Conservation (phyloP, 2,329 filamentous ascomycete genomes). For the Lecanicillium sp. region DNA sequence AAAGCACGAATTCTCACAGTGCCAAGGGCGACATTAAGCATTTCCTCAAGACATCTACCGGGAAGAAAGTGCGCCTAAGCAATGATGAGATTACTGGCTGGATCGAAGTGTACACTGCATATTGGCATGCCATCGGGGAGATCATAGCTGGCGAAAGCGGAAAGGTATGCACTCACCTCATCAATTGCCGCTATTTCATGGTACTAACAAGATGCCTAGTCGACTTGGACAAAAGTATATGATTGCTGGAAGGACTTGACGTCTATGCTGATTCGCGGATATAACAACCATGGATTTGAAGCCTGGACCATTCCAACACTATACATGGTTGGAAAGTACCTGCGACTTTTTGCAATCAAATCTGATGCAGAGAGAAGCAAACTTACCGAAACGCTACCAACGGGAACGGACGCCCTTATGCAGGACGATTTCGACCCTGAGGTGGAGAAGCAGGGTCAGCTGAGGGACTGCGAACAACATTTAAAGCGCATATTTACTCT, state of each 20-base stretch:
- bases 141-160: conserved; percentile 49
- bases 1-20: conserved; percentile 59
- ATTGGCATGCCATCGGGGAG: conserved; percentile 75
- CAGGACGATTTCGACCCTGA: conserved; percentile 79
- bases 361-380: conserved; percentile 64
- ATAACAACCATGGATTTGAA: conserved; percentile 66
- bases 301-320: conserved; percentile 91
- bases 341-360: conserved; percentile 82
- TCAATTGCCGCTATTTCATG: background rate
- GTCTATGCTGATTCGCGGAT: conserved; percentile 70
- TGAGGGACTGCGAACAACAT: conserved; percentile 84
- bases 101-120: conserved; percentile 75
- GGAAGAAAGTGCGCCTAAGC: conserved; percentile 44
- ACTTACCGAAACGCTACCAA: conserved; percentile 23
- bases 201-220: conserved; percentile 18
- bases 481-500: conserved; percentile 89
- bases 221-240: conserved; percentile 79
- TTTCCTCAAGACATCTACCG: conserved; percentile 56
- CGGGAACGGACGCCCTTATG: conserved; percentile 40
- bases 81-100: conserved; percentile 70
- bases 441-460: conserved; percentile 68
- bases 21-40: conserved; percentile 64
- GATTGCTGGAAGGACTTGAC: conserved; percentile 82
- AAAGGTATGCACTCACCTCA: conserved; percentile 21
- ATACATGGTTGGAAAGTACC: conserved; percentile 78